These are phyloP conservation scores for Globisporangium lucens DNA, from an alignment of 352 stramenopile genomes.

Conservation along the genomic window DNA sequence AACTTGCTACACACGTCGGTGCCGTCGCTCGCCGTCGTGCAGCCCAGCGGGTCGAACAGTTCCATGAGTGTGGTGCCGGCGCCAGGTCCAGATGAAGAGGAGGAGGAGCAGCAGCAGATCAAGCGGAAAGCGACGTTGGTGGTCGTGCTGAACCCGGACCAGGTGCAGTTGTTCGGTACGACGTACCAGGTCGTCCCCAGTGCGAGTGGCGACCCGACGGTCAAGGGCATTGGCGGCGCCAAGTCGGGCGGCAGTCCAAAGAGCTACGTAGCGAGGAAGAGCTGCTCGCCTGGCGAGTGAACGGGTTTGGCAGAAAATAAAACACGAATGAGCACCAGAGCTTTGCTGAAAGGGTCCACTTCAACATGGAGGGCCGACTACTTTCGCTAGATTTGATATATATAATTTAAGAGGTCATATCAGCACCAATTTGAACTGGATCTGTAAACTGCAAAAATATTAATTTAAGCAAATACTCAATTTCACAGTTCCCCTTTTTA, in stretches of 20 bases:
- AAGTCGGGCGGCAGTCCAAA: not conserved
- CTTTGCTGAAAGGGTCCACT: not conserved
- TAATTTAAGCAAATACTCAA: not conserved
- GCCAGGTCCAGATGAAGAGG: not conserved
- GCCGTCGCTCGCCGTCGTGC: not conserved
- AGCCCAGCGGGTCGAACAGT: not conserved
- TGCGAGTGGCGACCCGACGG: not conserved
- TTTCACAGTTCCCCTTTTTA: not conserved
- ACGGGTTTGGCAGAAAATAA: not conserved
- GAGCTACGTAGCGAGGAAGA: not conserved
- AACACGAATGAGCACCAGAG: not conserved
- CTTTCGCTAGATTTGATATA: no score
- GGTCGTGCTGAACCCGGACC: slow-evolving; percentile 40
- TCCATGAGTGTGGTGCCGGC: slow-evolving; percentile 6
- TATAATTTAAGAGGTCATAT: no score
- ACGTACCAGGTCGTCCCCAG: slow-evolving; percentile 7
- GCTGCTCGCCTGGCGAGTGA: not conserved
- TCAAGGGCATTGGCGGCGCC: not conserved
- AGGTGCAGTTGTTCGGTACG: slow-evolving; percentile 34
- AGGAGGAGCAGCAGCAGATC: not conserved
- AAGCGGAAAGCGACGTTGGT: slow-evolving; percentile 25
- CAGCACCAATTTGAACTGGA: no score
- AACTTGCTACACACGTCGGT: slow-evolving; percentile 33
- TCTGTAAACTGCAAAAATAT: not conserved
- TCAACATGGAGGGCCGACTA: not conserved